These are phyloP conservation scores for Sarocladium kiliense DNA, from an alignment of 2,329 filamentous ascomycete species.

Conservation along the genomic window DNA sequence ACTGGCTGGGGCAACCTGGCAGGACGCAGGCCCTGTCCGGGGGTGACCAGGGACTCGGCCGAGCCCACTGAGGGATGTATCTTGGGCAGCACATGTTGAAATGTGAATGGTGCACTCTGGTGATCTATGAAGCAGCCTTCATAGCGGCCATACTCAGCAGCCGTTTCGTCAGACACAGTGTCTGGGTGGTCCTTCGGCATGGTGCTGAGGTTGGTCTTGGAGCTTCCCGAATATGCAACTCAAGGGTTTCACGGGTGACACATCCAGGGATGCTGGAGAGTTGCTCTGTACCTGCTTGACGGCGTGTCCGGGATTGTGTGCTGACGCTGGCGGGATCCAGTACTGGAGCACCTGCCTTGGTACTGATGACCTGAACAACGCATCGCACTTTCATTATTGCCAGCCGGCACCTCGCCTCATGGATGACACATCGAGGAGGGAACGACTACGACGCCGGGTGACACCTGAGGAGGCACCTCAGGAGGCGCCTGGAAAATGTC, in stretches of 20 bases:
- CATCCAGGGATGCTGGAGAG: too few relatives aligned
- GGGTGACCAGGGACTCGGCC: background rate
- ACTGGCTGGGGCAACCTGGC: background rate
- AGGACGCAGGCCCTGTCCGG: background rate
- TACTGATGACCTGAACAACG: too few relatives aligned
- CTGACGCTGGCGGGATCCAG: background rate
- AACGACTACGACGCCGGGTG: too few relatives aligned
- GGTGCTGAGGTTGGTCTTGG: background rate
- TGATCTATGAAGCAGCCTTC: conserved; percentile 23
- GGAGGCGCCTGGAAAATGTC: too few relatives aligned
- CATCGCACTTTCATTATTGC: too few relatives aligned
- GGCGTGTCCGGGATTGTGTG: too few relatives aligned
- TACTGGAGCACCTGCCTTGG: too few relatives aligned
- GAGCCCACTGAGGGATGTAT: background rate
- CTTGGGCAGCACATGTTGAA: conserved; percentile 12
- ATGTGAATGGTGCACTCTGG: conserved; percentile 19
- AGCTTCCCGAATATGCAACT: background rate
- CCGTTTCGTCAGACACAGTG: conserved; percentile 11
- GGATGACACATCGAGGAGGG: too few relatives aligned
- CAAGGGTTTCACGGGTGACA: background rate
- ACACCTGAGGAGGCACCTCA: too few relatives aligned
- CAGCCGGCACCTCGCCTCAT: too few relatives aligned
- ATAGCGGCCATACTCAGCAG: conserved; percentile 20
- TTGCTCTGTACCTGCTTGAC: too few relatives aligned
- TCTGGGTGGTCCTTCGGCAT: background rate